Base-by-base conservation (phyloP, 306 rosid genomes). In the Inga leiocalycina region DNA sequence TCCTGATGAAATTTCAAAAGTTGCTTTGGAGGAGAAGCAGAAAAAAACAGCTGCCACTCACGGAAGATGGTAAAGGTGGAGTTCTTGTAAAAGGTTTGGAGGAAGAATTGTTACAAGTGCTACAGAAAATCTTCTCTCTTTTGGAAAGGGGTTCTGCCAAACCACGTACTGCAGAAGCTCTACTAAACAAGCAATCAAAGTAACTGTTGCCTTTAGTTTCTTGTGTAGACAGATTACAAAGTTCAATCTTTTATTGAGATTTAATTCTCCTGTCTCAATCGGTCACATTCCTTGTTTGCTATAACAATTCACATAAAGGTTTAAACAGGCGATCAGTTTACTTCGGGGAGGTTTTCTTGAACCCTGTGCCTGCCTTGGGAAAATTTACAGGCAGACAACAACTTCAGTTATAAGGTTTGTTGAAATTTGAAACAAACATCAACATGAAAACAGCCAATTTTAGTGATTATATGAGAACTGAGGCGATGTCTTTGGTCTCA, bases 141-240 rank as follows among this genome's bases (percentile, higher is more conserved):
- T 87, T 97, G 1, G 99, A 97, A 78, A 88, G 98, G 85, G 99
- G 99, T 61, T 97, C 99, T 67, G 84, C 99, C 0, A 97, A 97
- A 84, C 88, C 98, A 62, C 97, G 99, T 13, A 97, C 98, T 52
- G 99, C 99, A 2, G 97, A 97, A 84, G 92, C 99, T 41, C 90
- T 97, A 57, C 83, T 97, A 79, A 94, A 97, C 83, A 97, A 97
- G 79, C 99, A 94, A 82, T 97, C 99, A 7, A 96, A 98, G 99
- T 91, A 45, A 79, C 5, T 30, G 46, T 77, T 81, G 57, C 41
- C 30, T 70, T 64, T 24, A 67, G 35, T 37, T 79, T 71, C 51
- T 45, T 77, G 8, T 34, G 41, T 61, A 49, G 41, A 4, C 65
- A 30, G 22, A 15, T 39, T 35, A 30, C 44, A 15, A 54, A 48